Base-by-base conservation (phyloP, 495 filamentous ascomycete species). In the Aspergillus cavernicola region DNA sequence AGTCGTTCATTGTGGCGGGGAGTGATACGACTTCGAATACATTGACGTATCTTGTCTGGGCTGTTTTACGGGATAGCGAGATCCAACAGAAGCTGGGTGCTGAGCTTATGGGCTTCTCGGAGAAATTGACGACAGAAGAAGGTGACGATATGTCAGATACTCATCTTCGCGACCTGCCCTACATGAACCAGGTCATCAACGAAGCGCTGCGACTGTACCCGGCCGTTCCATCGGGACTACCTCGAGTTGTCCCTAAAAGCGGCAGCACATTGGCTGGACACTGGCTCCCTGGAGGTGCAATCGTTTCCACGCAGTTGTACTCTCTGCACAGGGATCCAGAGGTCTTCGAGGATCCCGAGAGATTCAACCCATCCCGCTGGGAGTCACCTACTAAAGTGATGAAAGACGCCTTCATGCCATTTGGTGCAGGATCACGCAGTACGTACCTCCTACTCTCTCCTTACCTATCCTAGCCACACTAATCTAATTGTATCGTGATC, bases 161-260 rank as follows among this genome's bases (percentile, higher is more conserved):
- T 10, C 44, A 64, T 39, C 55, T 76, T 1, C 62, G 72, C 19
- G 50, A 56, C 4, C 50, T 76, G 7, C 65, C 66, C 2, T 68
- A 75, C 48, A 55, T 84, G n/a, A 74, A 78, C 48, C 66, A 68
- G 26, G 67, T 77, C 22, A 80, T 82, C 57, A 71, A 75, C 20
- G 82, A 87, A 61, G 68, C 81, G 0, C 62, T 86, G 32, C 68
- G 82, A 1, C 59, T 85, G 11, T 72, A 83, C 53, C 70, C 75
- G 1, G 76, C 78, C 4, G 74, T 76, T 0, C 70, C 75, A 1
- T 67, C 66, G 15, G 79, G 64, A 2, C 65, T 75, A 12, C 64
- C 65, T 15, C 69, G 83, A 8, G 45, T 61, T 8, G 67, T 72
- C 1, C 69, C 72, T 7, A 11, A 52, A 2, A 61, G 58, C 9